Percentiles rank a stretch among this genome's conserved stretches.
phyloP scores from a whole-genome alignment of 768 basidiomycete species.

The Filobasidium floriforme region DNA sequence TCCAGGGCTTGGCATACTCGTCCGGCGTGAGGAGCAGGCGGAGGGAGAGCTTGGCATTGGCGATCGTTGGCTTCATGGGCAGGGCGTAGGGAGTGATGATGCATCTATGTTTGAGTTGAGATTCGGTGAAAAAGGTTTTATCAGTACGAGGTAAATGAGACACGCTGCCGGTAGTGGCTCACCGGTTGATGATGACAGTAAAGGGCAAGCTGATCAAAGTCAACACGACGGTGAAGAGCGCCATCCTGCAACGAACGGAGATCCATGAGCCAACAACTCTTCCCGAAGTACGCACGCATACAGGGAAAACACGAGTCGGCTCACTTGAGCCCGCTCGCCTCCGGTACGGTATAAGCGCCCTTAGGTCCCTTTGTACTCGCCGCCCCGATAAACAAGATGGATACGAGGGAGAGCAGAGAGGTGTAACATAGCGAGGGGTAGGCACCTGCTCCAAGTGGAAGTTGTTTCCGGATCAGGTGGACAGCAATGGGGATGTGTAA shows the following conservation, averaged over 20 bases:
- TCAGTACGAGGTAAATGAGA: not conserved
- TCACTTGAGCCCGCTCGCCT: slow-evolving; percentile 40
- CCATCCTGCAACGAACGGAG: slow-evolving; percentile 33
- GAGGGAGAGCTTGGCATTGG: slow-evolving; percentile 33
- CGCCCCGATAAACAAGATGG: slow-evolving; percentile 44
- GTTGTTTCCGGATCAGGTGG: not conserved
- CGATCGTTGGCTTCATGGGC: slow-evolving; percentile 18
- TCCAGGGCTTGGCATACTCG: slow-evolving; percentile 38
- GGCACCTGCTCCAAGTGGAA: slow-evolving; percentile 27
- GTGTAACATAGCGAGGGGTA: slow-evolving; percentile 37
- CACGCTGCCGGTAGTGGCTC: slow-evolving; percentile 2
- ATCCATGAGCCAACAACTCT: too few species aligned
- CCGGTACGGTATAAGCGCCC: slow-evolving; percentile 41
- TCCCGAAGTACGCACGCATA: too few species aligned
- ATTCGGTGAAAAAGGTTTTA: not conserved
- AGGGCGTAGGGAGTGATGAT: slow-evolving; percentile 45
- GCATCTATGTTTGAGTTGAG: slow-evolving; percentile 25
- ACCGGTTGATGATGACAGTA: slow-evolving; percentile 45
- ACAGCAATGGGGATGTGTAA: not conserved
- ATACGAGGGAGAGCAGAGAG: slow-evolving; percentile 38
- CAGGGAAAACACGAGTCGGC: too few species aligned
- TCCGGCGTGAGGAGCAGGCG: slow-evolving; percentile 37
- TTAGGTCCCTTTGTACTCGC: slow-evolving; percentile 38
- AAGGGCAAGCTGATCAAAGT: slow-evolving; percentile 41
- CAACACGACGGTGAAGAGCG: slow-evolving; percentile 40